Evolutionary conservation across 495 filamentous ascomycete genomes (phyloP).

Genomic region (Aspergillus hancockii): DNA sequence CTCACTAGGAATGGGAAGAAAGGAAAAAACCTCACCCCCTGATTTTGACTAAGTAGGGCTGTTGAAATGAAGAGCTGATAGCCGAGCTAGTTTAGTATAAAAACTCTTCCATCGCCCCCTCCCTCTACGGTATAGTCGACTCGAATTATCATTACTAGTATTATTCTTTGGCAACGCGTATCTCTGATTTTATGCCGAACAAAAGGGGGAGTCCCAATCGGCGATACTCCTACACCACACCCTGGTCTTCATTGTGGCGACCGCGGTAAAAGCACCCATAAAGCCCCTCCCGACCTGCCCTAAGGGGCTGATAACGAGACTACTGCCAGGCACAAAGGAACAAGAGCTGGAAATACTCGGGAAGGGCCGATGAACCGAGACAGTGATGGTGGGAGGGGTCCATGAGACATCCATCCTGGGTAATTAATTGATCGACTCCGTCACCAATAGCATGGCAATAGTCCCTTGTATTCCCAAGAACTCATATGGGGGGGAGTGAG

Average conservation of each 20-base stretch:
- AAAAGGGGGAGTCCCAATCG: background rate
- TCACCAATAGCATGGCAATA: background rate
- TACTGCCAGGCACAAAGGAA: background rate
- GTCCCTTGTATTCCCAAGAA: background rate
- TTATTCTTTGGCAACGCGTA: too few species aligned
- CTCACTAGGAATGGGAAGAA: background rate
- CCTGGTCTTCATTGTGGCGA: background rate
- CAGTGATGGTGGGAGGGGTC: background rate
- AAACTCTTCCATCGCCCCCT: too few species aligned
- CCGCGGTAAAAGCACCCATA: background rate
- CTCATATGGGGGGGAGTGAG: background rate
- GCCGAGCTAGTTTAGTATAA: too few species aligned
- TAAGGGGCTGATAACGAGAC: background rate
- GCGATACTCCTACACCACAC: background rate
- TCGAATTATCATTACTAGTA: too few species aligned
- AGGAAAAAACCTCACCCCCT: background rate
- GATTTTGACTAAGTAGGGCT: too few species aligned
- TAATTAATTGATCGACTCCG: background rate
- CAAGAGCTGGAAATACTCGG: background rate
- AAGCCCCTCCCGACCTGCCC: background rate
- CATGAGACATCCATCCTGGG: background rate
- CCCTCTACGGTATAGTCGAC: too few species aligned
- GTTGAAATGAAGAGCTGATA: too few species aligned
- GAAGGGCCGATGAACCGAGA: slow-evolving; percentile 3
- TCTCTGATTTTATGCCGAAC: too few species aligned